Conservation (phyloP, 2,329 filamentous ascomycete species). For the Dissoconium aciculare region DNA sequence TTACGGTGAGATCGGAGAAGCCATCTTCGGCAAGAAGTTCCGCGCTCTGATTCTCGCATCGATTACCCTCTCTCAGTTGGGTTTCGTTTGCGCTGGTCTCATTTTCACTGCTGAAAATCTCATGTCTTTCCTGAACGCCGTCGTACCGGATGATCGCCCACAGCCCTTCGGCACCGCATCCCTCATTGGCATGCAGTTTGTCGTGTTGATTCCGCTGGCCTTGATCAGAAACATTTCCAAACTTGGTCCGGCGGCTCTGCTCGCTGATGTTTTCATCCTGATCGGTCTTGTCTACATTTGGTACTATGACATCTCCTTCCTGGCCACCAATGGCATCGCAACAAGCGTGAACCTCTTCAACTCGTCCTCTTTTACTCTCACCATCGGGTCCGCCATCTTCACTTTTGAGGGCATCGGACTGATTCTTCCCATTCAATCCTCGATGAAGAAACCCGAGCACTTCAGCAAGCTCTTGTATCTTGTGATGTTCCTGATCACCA, state of each 20-base stretch:
- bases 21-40: conserved; percentile 49
- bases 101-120: conserved; percentile 68
- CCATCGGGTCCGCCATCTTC: conserved; percentile 59
- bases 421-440: conserved; percentile 61
- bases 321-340: conserved; percentile 43
- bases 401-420: conserved; percentile 67
- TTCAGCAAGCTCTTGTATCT: conserved; percentile 51
- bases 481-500: conserved; percentile 59
- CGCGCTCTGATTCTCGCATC: conserved; percentile 52
- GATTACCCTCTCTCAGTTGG: conserved; percentile 59
- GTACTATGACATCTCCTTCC: conserved; percentile 48
- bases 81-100: conserved; percentile 63
- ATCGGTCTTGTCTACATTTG: conserved; percentile 60
- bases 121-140: conserved; percentile 49
- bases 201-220: conserved; percentile 50
- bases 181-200: conserved; percentile 52
- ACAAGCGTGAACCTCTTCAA: conserved; percentile 55
- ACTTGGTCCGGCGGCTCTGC: conserved; percentile 50
- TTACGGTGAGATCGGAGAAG: conserved; percentile 58
- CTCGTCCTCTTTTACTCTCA: conserved; percentile 51
- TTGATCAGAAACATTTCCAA: conserved; percentile 64
- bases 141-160: conserved; percentile 31
- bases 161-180: conserved; percentile 39
- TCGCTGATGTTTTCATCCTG: conserved; percentile 58
- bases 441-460: conserved; percentile 54